Evolutionary conservation across 805 yeast species (phyloP).

Genomic region (Candida peoriensis): DNA sequence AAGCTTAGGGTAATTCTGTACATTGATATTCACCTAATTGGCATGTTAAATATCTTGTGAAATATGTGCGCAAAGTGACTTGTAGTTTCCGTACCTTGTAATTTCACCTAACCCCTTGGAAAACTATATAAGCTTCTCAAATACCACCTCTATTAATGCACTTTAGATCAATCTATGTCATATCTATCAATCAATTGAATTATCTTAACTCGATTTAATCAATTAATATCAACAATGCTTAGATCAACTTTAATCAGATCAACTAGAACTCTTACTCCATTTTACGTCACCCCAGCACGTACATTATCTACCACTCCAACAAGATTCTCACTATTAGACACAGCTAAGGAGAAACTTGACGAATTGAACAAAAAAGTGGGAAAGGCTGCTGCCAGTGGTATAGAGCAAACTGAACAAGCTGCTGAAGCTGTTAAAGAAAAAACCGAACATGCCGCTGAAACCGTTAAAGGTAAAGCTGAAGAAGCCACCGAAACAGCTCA

Average conservation of each 20-base stretch:
- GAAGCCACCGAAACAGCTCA: neutral
- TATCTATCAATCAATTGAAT: too few relatives aligned
- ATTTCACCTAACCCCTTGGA: too few relatives aligned
- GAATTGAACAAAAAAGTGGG: conserved; percentile 22
- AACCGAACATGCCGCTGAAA: conserved; percentile 5
- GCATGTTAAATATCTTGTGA: too few relatives aligned
- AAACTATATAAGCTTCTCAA: too few relatives aligned
- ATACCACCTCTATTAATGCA: too few relatives aligned
- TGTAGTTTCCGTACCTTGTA: too few relatives aligned
- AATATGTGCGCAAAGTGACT: too few relatives aligned
- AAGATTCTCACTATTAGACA: conserved; percentile 17
- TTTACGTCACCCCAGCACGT: neutral
- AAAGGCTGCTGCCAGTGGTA: conserved; percentile 18
- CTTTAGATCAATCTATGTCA: too few relatives aligned
- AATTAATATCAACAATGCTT: neutral
- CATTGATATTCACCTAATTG: too few relatives aligned
- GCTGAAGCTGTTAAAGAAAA: conserved; percentile 11
- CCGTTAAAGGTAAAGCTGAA: conserved; percentile 1
- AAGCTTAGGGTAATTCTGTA: too few relatives aligned
- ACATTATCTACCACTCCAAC: conserved; percentile 1
- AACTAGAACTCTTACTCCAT: neutral
- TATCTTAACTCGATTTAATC: too few relatives aligned
- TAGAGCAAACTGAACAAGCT: conserved; percentile 16
- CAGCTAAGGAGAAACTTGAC: conserved; percentile 18
- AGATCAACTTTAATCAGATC: conserved; percentile 1